Percentiles rank a stretch among this genome's conserved stretches.
Conservation (phyloP, 371 early-diverging fungal species). For the Rhizopus arrhizus region DNA sequence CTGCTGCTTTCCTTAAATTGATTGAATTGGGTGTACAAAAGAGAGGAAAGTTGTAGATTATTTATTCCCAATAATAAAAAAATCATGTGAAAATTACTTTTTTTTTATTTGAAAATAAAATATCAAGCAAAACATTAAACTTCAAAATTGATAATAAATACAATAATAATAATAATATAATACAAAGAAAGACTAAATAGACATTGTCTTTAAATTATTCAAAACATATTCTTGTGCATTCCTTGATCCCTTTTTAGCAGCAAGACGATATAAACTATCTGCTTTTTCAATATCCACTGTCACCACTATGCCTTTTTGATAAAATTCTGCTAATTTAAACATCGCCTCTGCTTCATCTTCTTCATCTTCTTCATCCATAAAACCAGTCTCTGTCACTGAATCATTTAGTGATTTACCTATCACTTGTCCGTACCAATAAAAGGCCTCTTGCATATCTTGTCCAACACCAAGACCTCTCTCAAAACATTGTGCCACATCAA, state of each 20-base stretch:
- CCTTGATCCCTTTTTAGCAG: constrained; percentile 28
- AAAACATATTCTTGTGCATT: constrained; percentile 22
- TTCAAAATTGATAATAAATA: no score
- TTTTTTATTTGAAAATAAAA: neutral
- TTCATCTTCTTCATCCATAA: constrained; percentile 48
- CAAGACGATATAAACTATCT: constrained; percentile 28
- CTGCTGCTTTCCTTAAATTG: constrained; percentile 78
- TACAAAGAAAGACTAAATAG: neutral
- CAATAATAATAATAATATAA: neutral
- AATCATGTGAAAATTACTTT: neutral
- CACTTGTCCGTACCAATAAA: constrained; percentile 81
- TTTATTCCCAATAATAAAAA: neutral
- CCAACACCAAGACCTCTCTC: constrained; percentile 84
- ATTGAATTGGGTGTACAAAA: constrained; percentile 77
- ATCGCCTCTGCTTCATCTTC: constrained; percentile 36
- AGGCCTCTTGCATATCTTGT: constrained; percentile 68
- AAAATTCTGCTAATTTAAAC: constrained; percentile 44
- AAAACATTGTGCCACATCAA: constrained; percentile 66
- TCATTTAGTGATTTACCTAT: constrained; percentile 19
- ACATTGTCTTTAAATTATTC: neutral
- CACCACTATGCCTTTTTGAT: constrained; percentile 32
- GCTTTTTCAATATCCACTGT: constrained; percentile 22
- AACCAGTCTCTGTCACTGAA: neutral
- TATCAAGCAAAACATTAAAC: no score
- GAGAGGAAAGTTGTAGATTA: constrained; percentile 46